Conservation (phyloP, 192 early-diverging fungal species). For the Coemansia sp. region DNA sequence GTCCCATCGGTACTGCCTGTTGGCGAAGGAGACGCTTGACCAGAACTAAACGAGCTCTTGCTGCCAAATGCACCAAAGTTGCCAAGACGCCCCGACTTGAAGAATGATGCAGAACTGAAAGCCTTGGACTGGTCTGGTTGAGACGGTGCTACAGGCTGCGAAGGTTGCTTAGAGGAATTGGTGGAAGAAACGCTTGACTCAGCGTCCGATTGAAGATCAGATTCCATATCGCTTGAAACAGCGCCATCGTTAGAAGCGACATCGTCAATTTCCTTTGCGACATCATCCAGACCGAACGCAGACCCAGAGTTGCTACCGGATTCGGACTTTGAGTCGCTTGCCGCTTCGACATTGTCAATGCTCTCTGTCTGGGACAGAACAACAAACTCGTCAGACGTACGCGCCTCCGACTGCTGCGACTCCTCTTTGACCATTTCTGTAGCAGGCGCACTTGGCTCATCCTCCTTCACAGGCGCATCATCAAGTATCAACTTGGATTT, state of each 20-base stretch:
- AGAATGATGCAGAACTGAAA: slow-evolving; percentile 19
- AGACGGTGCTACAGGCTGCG: not conserved
- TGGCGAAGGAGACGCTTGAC: not conserved
- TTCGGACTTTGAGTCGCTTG: not conserved
- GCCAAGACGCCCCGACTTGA: slow-evolving; percentile 35
- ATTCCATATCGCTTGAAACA: not conserved
- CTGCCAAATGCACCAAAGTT: slow-evolving; percentile 22
- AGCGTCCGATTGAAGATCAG: not conserved
- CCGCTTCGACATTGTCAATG: slow-evolving; percentile 2
- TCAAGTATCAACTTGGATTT: not conserved
- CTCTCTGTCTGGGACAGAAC: slow-evolving; percentile 22
- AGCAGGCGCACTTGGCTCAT: not conserved
- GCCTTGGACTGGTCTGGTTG: not conserved
- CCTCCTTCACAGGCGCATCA: not conserved
- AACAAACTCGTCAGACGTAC: slow-evolving; percentile 26
- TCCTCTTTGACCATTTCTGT: not conserved
- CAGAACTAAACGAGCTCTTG: slow-evolving; percentile 1
- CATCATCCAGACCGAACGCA: slow-evolving; percentile 3
- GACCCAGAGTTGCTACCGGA: not conserved
- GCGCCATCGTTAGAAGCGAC: not conserved
- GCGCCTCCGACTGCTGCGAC: slow-evolving; percentile 9
- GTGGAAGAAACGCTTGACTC: not conserved
- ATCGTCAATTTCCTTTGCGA: slow-evolving; percentile 19
- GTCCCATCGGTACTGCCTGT: not conserved
- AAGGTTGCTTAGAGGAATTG: not conserved